Base-by-base conservation (phyloP, 768 basidiomycete species). In the Lyophyllum shimeji region DNA sequence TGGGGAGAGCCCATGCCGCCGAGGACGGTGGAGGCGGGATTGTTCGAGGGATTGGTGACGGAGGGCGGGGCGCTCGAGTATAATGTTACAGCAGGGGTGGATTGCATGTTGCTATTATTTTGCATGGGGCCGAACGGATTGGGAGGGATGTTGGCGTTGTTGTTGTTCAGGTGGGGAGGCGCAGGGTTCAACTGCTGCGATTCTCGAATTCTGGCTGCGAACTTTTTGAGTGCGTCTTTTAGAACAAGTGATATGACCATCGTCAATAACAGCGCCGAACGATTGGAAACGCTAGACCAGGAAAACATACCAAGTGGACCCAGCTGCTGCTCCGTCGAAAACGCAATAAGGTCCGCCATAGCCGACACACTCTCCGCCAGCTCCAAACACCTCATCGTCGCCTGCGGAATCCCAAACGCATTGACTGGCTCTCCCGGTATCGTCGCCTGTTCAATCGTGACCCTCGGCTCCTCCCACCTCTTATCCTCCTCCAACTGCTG, bases 361-460 rank as follows among this genome's bases (percentile, higher is more conserved):
- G 87, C 82, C 43, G 80, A 82, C 6, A 93, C 89, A 63, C 88
- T 90, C 68, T 93, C 90, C 24, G 90, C 90, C 50, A 93, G 77
- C 80, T 93, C 91, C 33, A 93, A 74, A 79, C 90, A 92, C 52
- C 91, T 79, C 92, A 93, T 93, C 17, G 91, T 91, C 2, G 89
- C 90, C 66, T 93, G 90, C 6, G 91, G 90, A 51, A 93, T 90
- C 4, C 91, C 91, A 71, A 93, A 93, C 20, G 88, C 89, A 64
- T 93, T 93, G 50, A 93, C 89, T 8, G 91, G 91, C 63, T 92
- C 90, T 4, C 84, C 82, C 12, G 92, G 91, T 61, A 92, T 82
- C n/a, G 76, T 76, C 29, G 82, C 87, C 33, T 74, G 74, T 17
- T 84, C 83, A 46, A 89, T 82, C 47, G 79, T 62, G 40, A 84